Conservation (phyloP, 768 basidiomycete species). For the Termitomyces sp. region DNA sequence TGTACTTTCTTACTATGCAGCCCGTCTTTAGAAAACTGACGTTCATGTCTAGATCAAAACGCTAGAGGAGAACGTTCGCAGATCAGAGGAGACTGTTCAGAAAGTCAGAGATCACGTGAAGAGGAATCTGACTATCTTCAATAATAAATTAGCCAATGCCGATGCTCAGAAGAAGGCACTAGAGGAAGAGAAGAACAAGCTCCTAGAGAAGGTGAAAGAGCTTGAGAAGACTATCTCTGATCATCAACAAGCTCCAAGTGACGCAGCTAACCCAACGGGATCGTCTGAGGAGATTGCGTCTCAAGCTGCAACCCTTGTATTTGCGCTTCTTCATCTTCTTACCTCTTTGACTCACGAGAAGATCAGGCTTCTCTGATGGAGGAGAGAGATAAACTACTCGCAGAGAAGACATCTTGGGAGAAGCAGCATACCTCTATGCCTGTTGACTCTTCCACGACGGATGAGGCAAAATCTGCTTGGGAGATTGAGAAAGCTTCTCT, state of each 20-base stretch:
- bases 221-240: slow-evolving; percentile 31
- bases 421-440: slow-evolving; percentile 22
- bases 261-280: slow-evolving; percentile 13
- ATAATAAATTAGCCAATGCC: slow-evolving; percentile 27
- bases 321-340: slow-evolving; percentile 9
- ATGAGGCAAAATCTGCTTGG: slow-evolving; percentile 35
- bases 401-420: slow-evolving; percentile 49
- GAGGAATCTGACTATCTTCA: slow-evolving; percentile 27
- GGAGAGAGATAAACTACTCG: slow-evolving; percentile 59
- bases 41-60: slow-evolving; percentile 29
- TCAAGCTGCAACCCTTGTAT: slow-evolving; percentile 33
- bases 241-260: slow-evolving; percentile 23
- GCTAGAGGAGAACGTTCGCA: slow-evolving; percentile 36
- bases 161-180: slow-evolving; percentile 31
- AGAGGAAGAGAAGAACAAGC: slow-evolving; percentile 30
- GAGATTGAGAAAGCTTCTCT: slow-evolving; percentile 60
- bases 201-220: slow-evolving; percentile 32
- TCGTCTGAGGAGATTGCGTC: slow-evolving; percentile 22
- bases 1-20: slow-evolving; percentile 4
- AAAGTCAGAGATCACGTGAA: slow-evolving; percentile 26
- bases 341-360: background rate
- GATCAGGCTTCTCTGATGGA: slow-evolving; percentile 45
- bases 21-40: background rate
- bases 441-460: slow-evolving; percentile 13
- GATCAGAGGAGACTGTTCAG: slow-evolving; percentile 38